Evolutionary conservation across 1,284 basidiomycete species (phyloP).

Genomic region (Kalmanozyma brasiliensis): DNA sequence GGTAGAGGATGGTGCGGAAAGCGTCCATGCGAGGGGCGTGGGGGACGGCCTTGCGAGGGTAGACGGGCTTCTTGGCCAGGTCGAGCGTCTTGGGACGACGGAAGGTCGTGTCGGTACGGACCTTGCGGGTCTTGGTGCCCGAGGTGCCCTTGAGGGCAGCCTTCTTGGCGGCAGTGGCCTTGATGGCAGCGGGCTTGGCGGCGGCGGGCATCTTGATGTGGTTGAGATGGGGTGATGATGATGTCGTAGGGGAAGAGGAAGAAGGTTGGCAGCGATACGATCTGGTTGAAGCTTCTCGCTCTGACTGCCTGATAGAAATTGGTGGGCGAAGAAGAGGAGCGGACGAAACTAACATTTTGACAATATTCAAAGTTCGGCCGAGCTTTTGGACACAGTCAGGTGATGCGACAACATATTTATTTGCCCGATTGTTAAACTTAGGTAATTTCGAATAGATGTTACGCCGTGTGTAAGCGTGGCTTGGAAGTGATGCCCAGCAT

Average conservation of each 20-base stretch:
- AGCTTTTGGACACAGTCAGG: not conserved
- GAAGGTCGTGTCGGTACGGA: constrained; percentile 88
- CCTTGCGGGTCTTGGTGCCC: constrained; percentile 82
- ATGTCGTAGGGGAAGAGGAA: constrained; percentile 8
- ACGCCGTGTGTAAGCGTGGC: too few species aligned
- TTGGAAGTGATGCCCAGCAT: too few species aligned
- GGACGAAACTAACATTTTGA: not conserved
- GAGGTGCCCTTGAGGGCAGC: constrained; percentile 89
- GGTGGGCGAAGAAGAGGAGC: not conserved
- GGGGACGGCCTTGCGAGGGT: constrained; percentile 91
- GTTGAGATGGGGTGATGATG: constrained; percentile 12
- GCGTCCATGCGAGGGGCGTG: constrained; percentile 98
- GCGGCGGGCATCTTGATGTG: constrained; percentile 33
- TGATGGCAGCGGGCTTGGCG: constrained; percentile 67
- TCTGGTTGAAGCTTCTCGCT: not conserved
- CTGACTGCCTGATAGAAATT: not conserved
- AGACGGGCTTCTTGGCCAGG: constrained; percentile 85
- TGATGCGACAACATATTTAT: not conserved
- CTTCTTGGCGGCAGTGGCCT: constrained; percentile 96
- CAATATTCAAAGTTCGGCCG: not conserved
- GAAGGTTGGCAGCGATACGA: not conserved
- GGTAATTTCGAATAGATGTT: too few species aligned
- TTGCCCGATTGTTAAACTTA: too few species aligned
- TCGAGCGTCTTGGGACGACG: constrained; percentile 95
- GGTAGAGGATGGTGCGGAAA: constrained; percentile 88